These are phyloP conservation scores for Penicillium canescens DNA, from an alignment of 495 filamentous ascomycete genomes.

Conservation along the genomic window DNA sequence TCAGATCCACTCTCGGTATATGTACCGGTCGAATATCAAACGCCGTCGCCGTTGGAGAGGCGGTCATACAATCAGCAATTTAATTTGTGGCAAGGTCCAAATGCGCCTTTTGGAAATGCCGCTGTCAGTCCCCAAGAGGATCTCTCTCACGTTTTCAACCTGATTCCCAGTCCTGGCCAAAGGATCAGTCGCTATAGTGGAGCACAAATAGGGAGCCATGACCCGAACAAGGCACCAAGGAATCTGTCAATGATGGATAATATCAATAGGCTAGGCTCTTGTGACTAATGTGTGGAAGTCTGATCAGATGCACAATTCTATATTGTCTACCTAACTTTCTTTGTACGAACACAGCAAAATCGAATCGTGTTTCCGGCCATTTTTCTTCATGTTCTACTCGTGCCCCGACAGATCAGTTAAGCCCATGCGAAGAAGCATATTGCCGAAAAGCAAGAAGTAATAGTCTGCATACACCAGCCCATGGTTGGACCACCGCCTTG, in stretches of 20 bases:
- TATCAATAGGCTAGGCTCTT: too few relatives aligned
- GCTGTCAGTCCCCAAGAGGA: slow-evolving; percentile 8
- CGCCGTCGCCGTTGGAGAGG: not conserved
- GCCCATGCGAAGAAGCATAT: slow-evolving; percentile 29
- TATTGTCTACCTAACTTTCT: too few relatives aligned
- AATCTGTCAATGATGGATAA: too few relatives aligned
- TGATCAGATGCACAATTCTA: too few relatives aligned
- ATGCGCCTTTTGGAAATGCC: not conserved
- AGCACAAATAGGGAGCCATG: not conserved
- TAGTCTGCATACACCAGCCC: slow-evolving; percentile 52
- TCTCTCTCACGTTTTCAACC: not conserved
- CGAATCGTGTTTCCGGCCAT: too few relatives aligned
- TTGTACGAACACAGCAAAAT: too few relatives aligned
- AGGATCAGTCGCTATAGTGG: slow-evolving; percentile 17
- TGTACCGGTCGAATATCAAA: not conserved
- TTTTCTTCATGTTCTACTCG: too few relatives aligned
- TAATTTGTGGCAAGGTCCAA: slow-evolving; percentile 4
- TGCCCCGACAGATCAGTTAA: too few relatives aligned
- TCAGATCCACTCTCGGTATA: slow-evolving; percentile 2
- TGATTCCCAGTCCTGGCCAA: slow-evolving; percentile 13
- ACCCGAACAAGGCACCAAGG: not conserved
- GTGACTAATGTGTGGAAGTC: too few relatives aligned
- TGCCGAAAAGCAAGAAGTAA: slow-evolving; percentile 49
- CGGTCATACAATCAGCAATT: slow-evolving; percentile 1
- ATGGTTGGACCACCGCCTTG: slow-evolving; percentile 36